Evolutionary conservation across 164 flowering plant genomes (phyloP), one percentile per base, ranked within the genome.

Genomic region (Tetracentron sinense): DNA sequence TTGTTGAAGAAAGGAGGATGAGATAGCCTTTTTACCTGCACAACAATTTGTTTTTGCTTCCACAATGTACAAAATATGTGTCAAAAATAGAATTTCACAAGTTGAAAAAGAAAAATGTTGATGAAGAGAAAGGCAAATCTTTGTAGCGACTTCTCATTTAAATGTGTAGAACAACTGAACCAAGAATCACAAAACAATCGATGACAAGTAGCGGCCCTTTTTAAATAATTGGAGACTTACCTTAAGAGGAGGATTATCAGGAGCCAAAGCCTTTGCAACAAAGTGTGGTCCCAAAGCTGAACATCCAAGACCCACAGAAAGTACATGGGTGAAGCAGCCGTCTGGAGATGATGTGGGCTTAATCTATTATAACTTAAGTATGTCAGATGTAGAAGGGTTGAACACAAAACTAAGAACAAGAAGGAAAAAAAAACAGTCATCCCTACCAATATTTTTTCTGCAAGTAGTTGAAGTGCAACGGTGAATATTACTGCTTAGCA

Each of bases 231-330:
- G 10, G 1, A 25, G 38, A 47, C 51, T n/a, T 73, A 90, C 98
- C 96, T 89, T 93, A 3, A 93, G 85, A 72, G 96, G 98, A 73
- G 98, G 98, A 70, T 89, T 93, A 74, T 90, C 98, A 60, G 98
- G 98, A 67, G 98, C 97, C 78, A 93, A 66, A 60, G 98, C 98
- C 81, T 90, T 97, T 7, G 98, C 94, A 69, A 93, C 97, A 79
- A 93, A 93, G 60, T 93, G 98, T 7, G 98, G 98, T 33, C 98
- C 98, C 54, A 93, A 85, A 69, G 98, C 96, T 48, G 98, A 93
- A 63, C 98, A 97, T 70, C 98, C 98, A 68, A 93, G 90, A 20
- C 98, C 98, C 63, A 93, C 90, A n/a, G 98, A 93, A 63, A 93
- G 88, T 38, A 93, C 64, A 53, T 87, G 94, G 20, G 92, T 90